These are phyloP conservation scores for Schoenoplectus tabernaemontani DNA, from an alignment of 202 grass and related monocot species.

Conservation along the genomic window DNA sequence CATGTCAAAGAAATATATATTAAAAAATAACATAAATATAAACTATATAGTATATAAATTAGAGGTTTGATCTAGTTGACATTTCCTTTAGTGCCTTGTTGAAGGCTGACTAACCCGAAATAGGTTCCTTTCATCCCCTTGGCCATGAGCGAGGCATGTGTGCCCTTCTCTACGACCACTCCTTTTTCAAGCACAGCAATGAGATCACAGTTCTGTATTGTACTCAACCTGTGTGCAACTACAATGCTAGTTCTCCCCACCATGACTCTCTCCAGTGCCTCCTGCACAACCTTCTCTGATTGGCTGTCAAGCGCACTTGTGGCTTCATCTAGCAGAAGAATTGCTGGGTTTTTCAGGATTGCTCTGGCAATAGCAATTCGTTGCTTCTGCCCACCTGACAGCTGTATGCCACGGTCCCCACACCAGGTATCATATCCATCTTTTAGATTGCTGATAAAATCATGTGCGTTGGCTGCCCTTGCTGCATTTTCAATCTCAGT, in stretches of 20 bases:
- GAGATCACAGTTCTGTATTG: slow-evolving; percentile 65
- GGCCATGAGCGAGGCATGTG: slow-evolving; percentile 75
- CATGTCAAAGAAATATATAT: slow-evolving; percentile 12
- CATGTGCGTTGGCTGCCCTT: slow-evolving; percentile 63
- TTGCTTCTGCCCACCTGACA: slow-evolving; percentile 93
- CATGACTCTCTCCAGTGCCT: slow-evolving; percentile 82
- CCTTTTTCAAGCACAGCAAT: slow-evolving; percentile 84
- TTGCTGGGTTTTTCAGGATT: slow-evolving; percentile 78
- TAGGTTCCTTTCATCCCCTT: slow-evolving; percentile 62
- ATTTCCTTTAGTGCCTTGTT: slow-evolving; percentile 46
- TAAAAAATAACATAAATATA: background rate
- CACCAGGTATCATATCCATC: slow-evolving; percentile 76
- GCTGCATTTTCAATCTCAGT: slow-evolving; percentile 72
- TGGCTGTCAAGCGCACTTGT: slow-evolving; percentile 91
- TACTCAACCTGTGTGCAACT: slow-evolving; percentile 80
- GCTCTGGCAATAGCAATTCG: slow-evolving; percentile 93
- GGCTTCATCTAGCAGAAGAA: slow-evolving; percentile 82
- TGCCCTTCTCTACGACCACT: slow-evolving; percentile 75
- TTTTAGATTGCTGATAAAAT: slow-evolving; percentile 86
- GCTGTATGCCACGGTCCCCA: slow-evolving; percentile 72
- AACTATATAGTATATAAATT: background rate
- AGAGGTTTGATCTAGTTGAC: slow-evolving; percentile 9
- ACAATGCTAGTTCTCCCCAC: slow-evolving; percentile 77
- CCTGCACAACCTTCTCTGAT: slow-evolving; percentile 86
- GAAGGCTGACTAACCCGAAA: slow-evolving; percentile 63